Evolutionary conservation across 1,284 basidiomycete genomes (phyloP).

Genomic region (Coniferiporia weirii): DNA sequence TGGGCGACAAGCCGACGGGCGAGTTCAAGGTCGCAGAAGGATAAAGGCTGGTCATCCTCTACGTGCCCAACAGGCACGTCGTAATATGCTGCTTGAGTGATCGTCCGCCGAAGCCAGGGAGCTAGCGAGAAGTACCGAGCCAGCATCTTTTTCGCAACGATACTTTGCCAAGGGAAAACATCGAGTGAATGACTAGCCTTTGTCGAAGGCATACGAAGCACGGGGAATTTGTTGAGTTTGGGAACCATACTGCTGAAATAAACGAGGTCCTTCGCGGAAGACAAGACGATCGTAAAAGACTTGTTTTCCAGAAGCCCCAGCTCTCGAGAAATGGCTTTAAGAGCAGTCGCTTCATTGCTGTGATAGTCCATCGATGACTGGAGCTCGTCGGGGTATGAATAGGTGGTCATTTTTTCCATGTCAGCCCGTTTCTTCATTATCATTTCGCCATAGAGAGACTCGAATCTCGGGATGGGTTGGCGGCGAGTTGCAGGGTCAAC

Average conservation of each 20-base stretch:
- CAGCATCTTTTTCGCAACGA: conserved; percentile 76
- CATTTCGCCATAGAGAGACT: conserved; percentile 66
- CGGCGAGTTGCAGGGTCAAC: conserved; percentile 86
- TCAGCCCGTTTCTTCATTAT: conserved; percentile 41
- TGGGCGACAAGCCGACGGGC: conserved; percentile 82
- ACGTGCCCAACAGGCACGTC: conserved; percentile 92
- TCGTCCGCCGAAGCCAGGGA: conserved; percentile 76
- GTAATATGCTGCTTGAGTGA: conserved; percentile 85
- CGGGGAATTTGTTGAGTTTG: conserved; percentile 80
- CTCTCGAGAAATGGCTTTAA: conserved; percentile 88
- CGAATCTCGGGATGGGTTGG: conserved; percentile 75
- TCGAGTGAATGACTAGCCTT: conserved; percentile 71
- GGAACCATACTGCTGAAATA: conserved; percentile 81
- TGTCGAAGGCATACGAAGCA: conserved; percentile 80
- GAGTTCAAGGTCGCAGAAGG: conserved; percentile 88
- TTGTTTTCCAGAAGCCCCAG: conserved; percentile 69
- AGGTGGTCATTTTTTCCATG: conserved; percentile 40
- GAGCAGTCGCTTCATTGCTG: conserved; percentile 70
- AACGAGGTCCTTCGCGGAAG: conserved; percentile 77
- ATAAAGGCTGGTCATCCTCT: conserved; percentile 83
- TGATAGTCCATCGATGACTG: conserved; percentile 79
- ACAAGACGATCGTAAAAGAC: conserved; percentile 75
- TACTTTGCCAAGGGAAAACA: conserved; percentile 73
- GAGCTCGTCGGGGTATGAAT: conserved; percentile 69
- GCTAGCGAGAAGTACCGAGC: conserved; percentile 79